phyloP scores from a whole-genome alignment of 2,329 filamentous ascomycete species.

The Botrytis fragariae region DNA sequence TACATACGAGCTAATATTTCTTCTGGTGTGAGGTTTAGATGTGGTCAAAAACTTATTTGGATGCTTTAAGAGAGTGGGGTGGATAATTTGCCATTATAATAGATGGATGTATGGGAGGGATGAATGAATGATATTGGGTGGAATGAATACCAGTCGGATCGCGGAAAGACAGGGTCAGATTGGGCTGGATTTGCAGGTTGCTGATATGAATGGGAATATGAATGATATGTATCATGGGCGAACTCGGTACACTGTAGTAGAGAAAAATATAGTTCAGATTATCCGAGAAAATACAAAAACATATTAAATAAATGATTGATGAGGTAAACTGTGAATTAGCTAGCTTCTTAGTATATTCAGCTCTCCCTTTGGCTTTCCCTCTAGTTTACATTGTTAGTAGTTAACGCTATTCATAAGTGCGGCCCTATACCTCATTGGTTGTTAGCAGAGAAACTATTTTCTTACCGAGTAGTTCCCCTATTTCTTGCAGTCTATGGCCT shows the following conservation, averaged over 20 bases:
- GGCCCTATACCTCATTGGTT: background rate
- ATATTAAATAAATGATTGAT: background rate
- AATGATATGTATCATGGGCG: background rate
- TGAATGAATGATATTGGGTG: constrained; percentile 5
- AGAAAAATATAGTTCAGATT: background rate
- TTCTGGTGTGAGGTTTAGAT: background rate
- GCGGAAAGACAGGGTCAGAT: background rate
- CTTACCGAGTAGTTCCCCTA: background rate
- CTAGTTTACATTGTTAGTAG: background rate
- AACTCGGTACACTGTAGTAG: background rate
- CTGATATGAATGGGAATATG: background rate
- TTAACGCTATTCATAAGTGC: background rate
- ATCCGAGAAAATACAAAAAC: background rate
- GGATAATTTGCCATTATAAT: background rate
- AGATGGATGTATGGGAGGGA: background rate
- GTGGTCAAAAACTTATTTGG: background rate
- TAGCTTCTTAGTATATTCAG: background rate
- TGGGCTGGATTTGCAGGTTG: background rate
- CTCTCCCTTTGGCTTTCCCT: background rate
- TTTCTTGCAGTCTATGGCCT: background rate
- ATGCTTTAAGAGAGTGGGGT: background rate
- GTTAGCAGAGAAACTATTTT: background rate
- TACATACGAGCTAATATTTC: background rate
- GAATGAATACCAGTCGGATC: background rate
- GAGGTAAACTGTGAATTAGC: background rate